These are phyloP conservation scores for Fusarium tupiense DNA, from an alignment of 2,329 filamentous ascomycete genomes.

Conservation along the genomic window DNA sequence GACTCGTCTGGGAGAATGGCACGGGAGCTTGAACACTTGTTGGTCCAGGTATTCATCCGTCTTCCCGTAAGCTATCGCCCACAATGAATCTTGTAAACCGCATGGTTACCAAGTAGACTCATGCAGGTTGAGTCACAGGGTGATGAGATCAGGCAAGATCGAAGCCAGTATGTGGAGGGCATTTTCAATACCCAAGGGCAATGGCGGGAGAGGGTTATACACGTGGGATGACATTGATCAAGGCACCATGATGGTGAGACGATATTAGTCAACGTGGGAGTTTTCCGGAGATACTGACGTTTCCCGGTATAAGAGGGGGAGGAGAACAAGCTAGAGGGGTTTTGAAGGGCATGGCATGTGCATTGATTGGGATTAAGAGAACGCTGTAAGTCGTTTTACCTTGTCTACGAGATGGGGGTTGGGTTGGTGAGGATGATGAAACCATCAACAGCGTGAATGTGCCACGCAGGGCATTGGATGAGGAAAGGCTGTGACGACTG, in stretches of 20 bases:
- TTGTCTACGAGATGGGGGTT: not conserved
- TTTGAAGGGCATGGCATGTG: not conserved
- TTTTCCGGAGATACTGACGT: not conserved
- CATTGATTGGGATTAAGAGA: not conserved
- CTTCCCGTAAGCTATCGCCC: not conserved
- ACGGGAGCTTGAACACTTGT: not conserved
- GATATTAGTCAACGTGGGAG: not conserved
- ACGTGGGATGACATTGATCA: constrained; percentile 17
- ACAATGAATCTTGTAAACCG: not conserved
- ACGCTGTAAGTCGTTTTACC: constrained; percentile 8
- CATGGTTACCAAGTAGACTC: not conserved
- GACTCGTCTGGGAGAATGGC: not conserved
- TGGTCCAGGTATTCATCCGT: not conserved
- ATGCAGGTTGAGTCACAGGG: constrained; percentile 1
- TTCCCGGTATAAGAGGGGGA: not conserved
- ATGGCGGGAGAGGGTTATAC: not conserved
- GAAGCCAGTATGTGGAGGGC: not conserved
- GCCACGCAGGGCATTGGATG: not conserved
- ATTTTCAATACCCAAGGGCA: not conserved
- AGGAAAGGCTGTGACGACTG: not conserved
- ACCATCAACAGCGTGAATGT: not conserved
- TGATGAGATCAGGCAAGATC: not conserved
- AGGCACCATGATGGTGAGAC: constrained; percentile 12
- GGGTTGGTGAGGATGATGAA: not conserved
- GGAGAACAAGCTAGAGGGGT: not conserved